Evolutionary conservation across 495 filamentous ascomycete species (phyloP), one percentile per base, ranked within the genome.

Genomic region (Talaromyces wortmannii): DNA sequence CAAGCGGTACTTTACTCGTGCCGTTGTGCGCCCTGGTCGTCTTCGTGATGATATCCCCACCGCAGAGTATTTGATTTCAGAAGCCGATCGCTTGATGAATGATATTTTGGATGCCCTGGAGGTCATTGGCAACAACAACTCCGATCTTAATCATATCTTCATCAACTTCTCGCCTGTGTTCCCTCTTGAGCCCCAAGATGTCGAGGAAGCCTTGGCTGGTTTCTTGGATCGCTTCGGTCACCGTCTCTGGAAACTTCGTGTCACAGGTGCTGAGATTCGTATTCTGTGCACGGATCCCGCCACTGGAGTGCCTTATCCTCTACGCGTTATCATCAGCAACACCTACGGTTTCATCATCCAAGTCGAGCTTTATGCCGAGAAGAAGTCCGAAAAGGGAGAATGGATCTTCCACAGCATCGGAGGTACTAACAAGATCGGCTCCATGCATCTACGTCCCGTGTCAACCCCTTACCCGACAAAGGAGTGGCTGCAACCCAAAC

Each of bases 141-240:
- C 94, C 47, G 94, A 98, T 79, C 79, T 98, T 63, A 98, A 98
- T 78, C 95, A 98, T 77, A 96, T 98, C 82, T 98, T 97, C 81
- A 91, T 98, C 78, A 97, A 98, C 81, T 98, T 98, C 78, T 90
- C 88, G 0, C 87, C 87, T 10, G 89, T 97, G 50, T 97, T 98
- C 84, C 90, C 91, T 64, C 82, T 98, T 40, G 77, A 89, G 66
- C 91, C 94, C 10, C 70, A 83, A 53, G 92, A 96, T 74, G 91
- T 98, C 31, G 91, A 97, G 73, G 83, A 95, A 70, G 94, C 94
- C 12, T 82, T 98, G 45, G 90, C 85, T 64, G 92, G 94, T 33
- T 97, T 98, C 81, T 74, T 98, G 52, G 94, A 97, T 61, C 88
- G 94, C 50, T 98, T 97, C 62, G 94, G 94, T 59, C 88, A 90